Percentiles rank a stretch among this genome's conserved stretches.
These are phyloP conservation scores for Penicillium roqueforti DNA, from an alignment of 495 filamentous ascomycete species.

Conservation along the genomic window DNA sequence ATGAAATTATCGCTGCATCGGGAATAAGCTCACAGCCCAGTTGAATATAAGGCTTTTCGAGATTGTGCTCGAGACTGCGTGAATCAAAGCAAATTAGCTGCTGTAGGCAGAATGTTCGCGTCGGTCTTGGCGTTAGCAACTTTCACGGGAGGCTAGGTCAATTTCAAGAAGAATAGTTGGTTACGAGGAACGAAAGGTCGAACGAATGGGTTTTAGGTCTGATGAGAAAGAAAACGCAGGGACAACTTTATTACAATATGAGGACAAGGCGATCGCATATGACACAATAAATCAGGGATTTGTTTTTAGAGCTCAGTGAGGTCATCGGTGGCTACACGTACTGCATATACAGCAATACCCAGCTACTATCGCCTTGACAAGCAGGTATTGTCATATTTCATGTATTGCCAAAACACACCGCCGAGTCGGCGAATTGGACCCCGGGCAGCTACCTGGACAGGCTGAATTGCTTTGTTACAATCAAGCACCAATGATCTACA, in stretches of 20 bases:
- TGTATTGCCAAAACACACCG: not conserved
- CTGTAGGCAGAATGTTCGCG: constrained; percentile 26
- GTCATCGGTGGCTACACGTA: constrained; percentile 24
- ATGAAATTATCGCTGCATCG: constrained; percentile 5
- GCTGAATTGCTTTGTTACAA: constrained; percentile 6
- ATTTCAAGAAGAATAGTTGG: not conserved
- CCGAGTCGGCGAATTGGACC: not conserved
- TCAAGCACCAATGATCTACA: constrained; percentile 1
- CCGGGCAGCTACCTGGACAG: not conserved
- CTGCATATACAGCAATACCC: constrained; percentile 1
- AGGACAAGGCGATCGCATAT: not conserved
- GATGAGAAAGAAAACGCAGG: not conserved
- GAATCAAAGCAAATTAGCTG: constrained; percentile 10
- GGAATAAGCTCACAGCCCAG: not conserved
- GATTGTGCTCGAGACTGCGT: constrained; percentile 1
- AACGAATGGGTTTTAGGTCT: not conserved
- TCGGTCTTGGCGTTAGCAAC: constrained; percentile 24
- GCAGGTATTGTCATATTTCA: not conserved
- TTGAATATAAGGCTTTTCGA: not conserved
- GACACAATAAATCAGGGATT: constrained; percentile 13
- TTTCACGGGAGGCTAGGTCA: constrained; percentile 18
- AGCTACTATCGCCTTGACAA: too few species aligned
- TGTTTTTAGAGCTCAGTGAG: constrained; percentile 20
- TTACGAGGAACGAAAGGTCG: constrained; percentile 8
- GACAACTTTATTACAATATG: not conserved